Base-by-base conservation (phyloP, 2,329 filamentous ascomycete genomes). In the Cadophora sp. region DNA sequence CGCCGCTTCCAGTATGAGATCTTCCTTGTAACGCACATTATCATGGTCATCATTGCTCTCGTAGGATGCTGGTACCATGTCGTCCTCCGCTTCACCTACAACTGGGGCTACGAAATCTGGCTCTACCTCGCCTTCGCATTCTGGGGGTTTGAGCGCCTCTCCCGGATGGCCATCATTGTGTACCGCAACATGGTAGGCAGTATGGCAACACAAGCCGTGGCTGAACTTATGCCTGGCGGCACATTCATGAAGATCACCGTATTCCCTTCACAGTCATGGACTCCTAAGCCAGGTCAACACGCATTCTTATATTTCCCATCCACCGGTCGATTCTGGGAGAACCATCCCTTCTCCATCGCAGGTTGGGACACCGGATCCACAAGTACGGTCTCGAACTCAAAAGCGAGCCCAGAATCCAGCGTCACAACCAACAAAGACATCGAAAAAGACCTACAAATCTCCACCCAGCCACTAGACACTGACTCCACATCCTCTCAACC, bases 121-220 rank as follows among this genome's bases (percentile, higher is more conserved):
- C 67, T 84, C 0, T 83, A 81, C 61, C 74, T 78, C 1, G 76
- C 78, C 0, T 78, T 77, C 36, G 82, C 78, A 0, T 76, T 83
- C 27, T 85, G 82, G 82, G 74, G 73, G 7, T 82, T 81, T 61
- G 84, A 86, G 8, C 62, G 62, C n/a, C 47, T 65, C 13, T 27
- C 30, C 9, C 55, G 62, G 14, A 59, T 65, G 22, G 41, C 53
- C 16, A 55, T 59, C 16, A 8, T 55, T 36, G 59, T 55, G 20
- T 60, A 59, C 56, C 36, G 58, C 2, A 55, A 65, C 22, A 59
- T 53, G 58, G 39, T 61, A 1, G 48, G 61, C 14, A 27, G 33
- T 27, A 39, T 18, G 1, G 39, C 55, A 1, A 62, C 60, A 3
- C 30, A 62, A 43, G 62, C 53, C 18, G 55, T 59, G 18, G 62